phyloP scores from a whole-genome alignment of 139 green algal genomes.

The Haematococcus lacustris region DNA sequence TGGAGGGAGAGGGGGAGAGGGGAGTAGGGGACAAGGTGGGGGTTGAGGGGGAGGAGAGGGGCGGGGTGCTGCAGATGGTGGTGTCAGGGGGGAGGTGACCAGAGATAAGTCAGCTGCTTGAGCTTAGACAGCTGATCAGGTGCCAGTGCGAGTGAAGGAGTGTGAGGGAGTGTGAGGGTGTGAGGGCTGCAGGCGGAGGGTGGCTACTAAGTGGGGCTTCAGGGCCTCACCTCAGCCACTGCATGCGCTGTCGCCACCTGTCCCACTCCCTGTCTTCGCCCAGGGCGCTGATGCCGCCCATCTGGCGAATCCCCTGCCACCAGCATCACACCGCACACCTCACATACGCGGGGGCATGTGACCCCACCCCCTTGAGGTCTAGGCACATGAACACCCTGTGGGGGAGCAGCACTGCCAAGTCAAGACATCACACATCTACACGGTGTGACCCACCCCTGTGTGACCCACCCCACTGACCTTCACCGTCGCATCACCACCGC shows the following conservation, averaged over 20 bases:
- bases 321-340: too few relatives aligned
- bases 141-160: neutral
- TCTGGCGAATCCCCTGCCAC: constrained; percentile 2
- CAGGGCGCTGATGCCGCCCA: constrained; percentile 24
- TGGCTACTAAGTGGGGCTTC: neutral
- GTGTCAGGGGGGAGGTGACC: neutral
- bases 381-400: neutral
- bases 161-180: neutral
- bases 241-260: constrained; percentile 31
- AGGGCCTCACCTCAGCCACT: constrained; percentile 27
- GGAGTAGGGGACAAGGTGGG: neutral
- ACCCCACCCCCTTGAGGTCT: too few relatives aligned
- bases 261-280: constrained; percentile 16
- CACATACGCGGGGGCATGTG: neutral
- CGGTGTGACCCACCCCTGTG: neutral
- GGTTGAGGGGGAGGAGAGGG: neutral
- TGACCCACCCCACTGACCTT: neutral
- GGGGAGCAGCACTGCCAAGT: neutral
- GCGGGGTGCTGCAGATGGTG: neutral
- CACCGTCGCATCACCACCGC: neutral
- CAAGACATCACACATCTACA: neutral
- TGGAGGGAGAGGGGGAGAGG: neutral
- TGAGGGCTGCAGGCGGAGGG: neutral
- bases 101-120: too few relatives aligned
- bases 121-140: neutral